Evolutionary conservation across 2,329 filamentous ascomycete genomes (phyloP).

Genomic region (Colletotrichum gigasporum): DNA sequence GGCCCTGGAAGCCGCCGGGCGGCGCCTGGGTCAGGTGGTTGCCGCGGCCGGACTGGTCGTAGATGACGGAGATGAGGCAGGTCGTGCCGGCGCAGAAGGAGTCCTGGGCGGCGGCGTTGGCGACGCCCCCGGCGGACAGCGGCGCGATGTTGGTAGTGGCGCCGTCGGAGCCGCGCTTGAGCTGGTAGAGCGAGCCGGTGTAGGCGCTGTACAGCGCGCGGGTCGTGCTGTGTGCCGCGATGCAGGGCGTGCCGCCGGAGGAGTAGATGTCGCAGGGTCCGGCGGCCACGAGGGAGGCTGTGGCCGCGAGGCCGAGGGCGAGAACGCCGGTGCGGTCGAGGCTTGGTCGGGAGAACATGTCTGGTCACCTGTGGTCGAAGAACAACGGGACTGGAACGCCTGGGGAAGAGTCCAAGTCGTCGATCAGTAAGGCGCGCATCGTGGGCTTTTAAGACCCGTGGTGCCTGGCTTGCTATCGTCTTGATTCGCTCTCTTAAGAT

Average conservation of each 20-base stretch:
- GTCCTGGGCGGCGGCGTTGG: slow-evolving; percentile 69
- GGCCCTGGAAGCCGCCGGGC: slow-evolving; percentile 65
- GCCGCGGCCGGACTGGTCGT: slow-evolving; percentile 70
- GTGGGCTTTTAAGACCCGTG: not conserved
- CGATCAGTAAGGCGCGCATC: not conserved
- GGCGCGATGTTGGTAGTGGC: slow-evolving; percentile 59
- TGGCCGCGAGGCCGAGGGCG: slow-evolving; percentile 45
- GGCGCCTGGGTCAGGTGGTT: slow-evolving; percentile 73
- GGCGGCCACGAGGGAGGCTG: slow-evolving; percentile 53
- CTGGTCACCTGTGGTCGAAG: not conserved
- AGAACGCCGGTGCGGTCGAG: not conserved
- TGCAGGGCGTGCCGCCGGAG: slow-evolving; percentile 67
- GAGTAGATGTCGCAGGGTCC: slow-evolving; percentile 71
- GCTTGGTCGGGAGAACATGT: slow-evolving; percentile 10
- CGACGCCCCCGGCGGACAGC: slow-evolving; percentile 67
- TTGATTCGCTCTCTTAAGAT: not conserved
- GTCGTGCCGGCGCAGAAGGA: slow-evolving; percentile 68
- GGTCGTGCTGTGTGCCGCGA: slow-evolving; percentile 73
- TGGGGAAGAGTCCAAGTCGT: too few species aligned
- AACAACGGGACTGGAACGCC: not conserved
- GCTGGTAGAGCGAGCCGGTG: slow-evolving; percentile 66
- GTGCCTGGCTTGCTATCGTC: not conserved
- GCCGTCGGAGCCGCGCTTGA: slow-evolving; percentile 63
- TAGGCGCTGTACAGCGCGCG: slow-evolving; percentile 67
- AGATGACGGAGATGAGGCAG: slow-evolving; percentile 71